Evolutionary conservation across 2,329 filamentous ascomycete genomes (phyloP).

Genomic region (Mycosphaerella sp.): DNA sequence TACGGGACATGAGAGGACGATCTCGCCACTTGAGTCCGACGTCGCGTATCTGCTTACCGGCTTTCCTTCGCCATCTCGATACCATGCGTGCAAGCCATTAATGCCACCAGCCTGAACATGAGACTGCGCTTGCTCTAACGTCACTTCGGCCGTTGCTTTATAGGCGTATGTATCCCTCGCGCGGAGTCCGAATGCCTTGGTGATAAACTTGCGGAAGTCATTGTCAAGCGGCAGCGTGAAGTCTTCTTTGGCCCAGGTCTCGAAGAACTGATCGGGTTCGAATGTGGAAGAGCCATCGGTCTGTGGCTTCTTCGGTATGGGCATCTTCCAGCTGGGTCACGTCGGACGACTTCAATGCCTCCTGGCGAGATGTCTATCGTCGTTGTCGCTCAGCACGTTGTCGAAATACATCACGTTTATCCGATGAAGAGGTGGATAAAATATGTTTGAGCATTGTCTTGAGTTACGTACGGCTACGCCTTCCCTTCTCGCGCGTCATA

Average conservation of each 20-base stretch:
- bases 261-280: conserved; percentile 43
- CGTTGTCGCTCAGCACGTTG: too few relatives aligned
- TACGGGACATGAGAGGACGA: conserved; percentile 14
- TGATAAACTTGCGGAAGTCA: conserved; percentile 44
- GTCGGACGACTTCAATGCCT: too few relatives aligned
- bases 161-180: conserved; percentile 46
- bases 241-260: conserved; percentile 39
- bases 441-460: too few relatives aligned
- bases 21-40: conserved; percentile 9
- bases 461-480: too few relatives aligned
- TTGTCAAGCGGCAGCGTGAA: conserved; percentile 37
- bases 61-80: conserved; percentile 39
- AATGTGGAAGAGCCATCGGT: conserved; percentile 42
- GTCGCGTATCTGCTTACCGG: conserved; percentile 28
- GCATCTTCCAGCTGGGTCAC: not conserved
- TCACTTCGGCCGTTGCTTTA: conserved; percentile 47
- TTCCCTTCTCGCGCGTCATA: too few relatives aligned
- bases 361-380: not conserved
- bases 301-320: conserved; percentile 30
- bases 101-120: conserved; percentile 44
- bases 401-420: too few relatives aligned
- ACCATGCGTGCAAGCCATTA: conserved; percentile 49
- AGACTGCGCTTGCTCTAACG: conserved; percentile 45
- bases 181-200: conserved; percentile 44
- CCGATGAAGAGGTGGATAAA: too few relatives aligned